Evolutionary conservation across 345 rosid genomes (phyloP), one percentile per base, ranked within the genome.

Genomic region (Schrenkiella parvula): DNA sequence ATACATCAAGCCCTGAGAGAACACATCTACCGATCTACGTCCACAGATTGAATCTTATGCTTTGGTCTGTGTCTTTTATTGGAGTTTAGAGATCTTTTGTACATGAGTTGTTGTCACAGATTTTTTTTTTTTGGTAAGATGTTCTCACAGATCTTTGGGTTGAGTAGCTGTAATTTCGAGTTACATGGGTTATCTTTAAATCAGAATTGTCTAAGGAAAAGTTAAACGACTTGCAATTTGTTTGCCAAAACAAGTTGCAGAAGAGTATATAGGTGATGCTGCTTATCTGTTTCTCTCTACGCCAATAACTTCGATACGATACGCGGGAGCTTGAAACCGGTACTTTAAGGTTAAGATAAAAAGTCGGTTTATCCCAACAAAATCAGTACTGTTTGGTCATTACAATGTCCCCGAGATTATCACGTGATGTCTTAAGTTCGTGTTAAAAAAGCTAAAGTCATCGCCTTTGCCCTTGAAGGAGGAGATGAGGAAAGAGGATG

Each of bases 1-100:
- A 59, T 79, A 81, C 70, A 89, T 74, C 37, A 95, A 84, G 74
- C 83, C 93, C 22, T 95, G 83, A 50, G 50, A 53, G 32, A 79
- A 78, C 25, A 8, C 47, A 12, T 14, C n/a, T n/a, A n/a, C n/a
- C n/a, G n/a, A 39, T 41, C 13, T 47, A 25, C 52, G 35, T 37
- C 42, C 66, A 5, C 47, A 19, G 59, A 46, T 35, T 19, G 34
- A 64, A 64, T 54, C 44, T 10, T 42, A 63, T 66, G 66, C 66
- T 31, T 48, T 65, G 14, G 66, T 56, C 59, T 64, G 59, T 56
- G 58, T 44, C 57, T 64, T 44, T 42, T 42, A 71, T 63, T 62
- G 32, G 64, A 32, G 57, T 64, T 52, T 31, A 72, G 70, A 22
- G 38, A 32, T 53, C 38, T 22, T 65, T 19, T 56, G 77, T 65